Evolutionary conservation across 257 asterid species (phyloP).

Genomic region (Ilex aquifolium): DNA sequence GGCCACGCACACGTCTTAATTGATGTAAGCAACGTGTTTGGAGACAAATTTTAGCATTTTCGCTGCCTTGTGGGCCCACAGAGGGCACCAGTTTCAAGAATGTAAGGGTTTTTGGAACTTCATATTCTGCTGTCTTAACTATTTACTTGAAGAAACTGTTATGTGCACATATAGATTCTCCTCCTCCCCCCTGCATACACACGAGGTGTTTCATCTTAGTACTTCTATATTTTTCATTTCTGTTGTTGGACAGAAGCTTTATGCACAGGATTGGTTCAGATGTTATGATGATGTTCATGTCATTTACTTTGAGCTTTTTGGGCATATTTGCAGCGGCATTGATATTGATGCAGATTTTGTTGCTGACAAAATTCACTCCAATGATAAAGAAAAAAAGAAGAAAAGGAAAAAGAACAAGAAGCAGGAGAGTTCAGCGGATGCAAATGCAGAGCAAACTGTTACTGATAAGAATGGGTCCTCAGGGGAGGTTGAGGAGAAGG

Average conservation of each 20-base stretch:
- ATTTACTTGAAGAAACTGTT: neutral
- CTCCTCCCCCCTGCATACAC: neutral
- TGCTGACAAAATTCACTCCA: constrained; percentile 12
- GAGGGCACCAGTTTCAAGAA: too few species aligned
- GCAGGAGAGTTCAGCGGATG: constrained; percentile 32
- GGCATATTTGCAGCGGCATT: neutral
- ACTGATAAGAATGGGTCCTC: constrained; percentile 24
- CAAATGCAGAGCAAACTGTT: constrained; percentile 26
- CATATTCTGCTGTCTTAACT: too few species aligned
- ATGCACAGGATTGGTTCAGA: neutral
- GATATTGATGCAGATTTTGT: constrained; percentile 12
- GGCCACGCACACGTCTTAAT: too few species aligned
- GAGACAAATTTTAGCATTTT: too few species aligned
- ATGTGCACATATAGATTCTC: neutral
- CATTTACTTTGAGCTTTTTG: neutral
- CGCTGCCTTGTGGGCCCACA: too few species aligned
- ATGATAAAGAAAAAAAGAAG: constrained; percentile 56
- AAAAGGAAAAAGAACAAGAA: constrained; percentile 50
- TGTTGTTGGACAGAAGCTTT: neutral
- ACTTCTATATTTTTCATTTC: too few species aligned
- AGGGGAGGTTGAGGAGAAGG: constrained; percentile 35
- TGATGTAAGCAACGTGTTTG: too few species aligned
- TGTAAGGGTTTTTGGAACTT: too few species aligned
- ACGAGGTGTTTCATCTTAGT: too few species aligned
- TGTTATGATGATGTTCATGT: neutral